phyloP scores from a whole-genome alignment of 129 eudicot genomes.

The Dittrichia graveolens region DNA sequence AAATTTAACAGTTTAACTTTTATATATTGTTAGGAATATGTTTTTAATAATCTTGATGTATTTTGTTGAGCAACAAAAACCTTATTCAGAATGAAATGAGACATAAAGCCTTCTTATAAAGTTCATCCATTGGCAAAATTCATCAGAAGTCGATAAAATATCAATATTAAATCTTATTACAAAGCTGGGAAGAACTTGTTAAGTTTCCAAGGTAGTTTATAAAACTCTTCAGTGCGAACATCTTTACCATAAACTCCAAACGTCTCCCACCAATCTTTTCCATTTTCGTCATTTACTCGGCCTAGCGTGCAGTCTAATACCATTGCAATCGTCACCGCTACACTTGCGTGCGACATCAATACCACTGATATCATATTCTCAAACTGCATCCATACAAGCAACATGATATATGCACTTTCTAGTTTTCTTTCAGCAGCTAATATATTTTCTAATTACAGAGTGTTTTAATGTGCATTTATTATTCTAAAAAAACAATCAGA shows the following conservation, averaged over 20 bases:
- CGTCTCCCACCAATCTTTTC: conserved; percentile 76
- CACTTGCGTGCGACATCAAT: conserved; percentile 61
- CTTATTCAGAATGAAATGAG: not conserved
- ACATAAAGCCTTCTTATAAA: not conserved
- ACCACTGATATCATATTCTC: conserved; percentile 52
- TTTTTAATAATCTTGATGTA: too few species aligned
- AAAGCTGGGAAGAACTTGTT: conserved; percentile 61
- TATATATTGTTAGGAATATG: too few species aligned
- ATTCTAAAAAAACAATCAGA: too few species aligned
- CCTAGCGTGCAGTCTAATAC: conserved; percentile 56
- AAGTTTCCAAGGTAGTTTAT: conserved; percentile 62
- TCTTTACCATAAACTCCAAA: conserved; percentile 53
- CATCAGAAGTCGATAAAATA: not conserved
- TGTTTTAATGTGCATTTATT: not conserved
- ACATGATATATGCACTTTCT: not conserved
- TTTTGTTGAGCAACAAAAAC: too few species aligned
- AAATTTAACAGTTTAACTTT: too few species aligned
- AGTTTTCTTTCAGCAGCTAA: too few species aligned
- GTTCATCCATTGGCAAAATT: not conserved
- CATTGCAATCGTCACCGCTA: conserved; percentile 56
- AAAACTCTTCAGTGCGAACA: conserved; percentile 66
- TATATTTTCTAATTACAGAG: too few species aligned
- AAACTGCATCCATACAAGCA: conserved; percentile 48
- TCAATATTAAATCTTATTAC: conserved; percentile 6
- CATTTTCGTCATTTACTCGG: conserved; percentile 35